Conservation (phyloP, 169 alveolate genomes). For the Plasmodium sp. region DNA sequence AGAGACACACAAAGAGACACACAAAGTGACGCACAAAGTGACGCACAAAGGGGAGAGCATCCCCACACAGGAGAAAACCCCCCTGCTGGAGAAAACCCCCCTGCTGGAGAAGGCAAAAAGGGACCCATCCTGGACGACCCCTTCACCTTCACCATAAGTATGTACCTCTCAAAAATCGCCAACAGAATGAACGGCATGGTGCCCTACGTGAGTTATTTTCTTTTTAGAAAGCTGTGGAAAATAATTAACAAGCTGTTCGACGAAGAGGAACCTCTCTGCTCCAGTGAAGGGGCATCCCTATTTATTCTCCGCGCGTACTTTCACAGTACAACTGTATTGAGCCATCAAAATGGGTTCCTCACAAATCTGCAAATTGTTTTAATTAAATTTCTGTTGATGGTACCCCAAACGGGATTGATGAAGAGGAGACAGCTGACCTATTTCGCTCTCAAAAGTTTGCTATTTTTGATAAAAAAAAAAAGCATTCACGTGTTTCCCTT, state of each 20-base stretch:
- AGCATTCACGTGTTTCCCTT: not conserved
- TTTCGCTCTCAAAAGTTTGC: slow-evolving; percentile 25
- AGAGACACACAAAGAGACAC: not conserved
- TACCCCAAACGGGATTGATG: slow-evolving; percentile 15
- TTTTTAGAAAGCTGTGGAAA: slow-evolving; percentile 22
- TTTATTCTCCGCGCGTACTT: slow-evolving; percentile 1
- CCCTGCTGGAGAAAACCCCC: too few species aligned
- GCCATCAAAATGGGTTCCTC: slow-evolving; percentile 2
- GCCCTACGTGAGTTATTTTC: slow-evolving; percentile 49
- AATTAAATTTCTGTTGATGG: slow-evolving; percentile 13
- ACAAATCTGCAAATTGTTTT: slow-evolving; percentile 19
- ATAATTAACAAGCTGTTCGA: not conserved
- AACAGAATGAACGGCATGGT: slow-evolving; percentile 1
- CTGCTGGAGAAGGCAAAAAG: not conserved
- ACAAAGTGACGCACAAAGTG: not conserved
- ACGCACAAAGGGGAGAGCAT: not conserved
- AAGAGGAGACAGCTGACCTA: slow-evolving; percentile 1
- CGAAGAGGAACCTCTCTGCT: not conserved
- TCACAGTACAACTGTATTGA: slow-evolving; percentile 24
- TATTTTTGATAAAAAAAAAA: slow-evolving; percentile 40
- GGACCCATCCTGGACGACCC: not conserved
- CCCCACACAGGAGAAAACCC: too few species aligned
- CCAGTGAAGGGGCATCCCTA: not conserved
- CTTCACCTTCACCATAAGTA: not conserved
- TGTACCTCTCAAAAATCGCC: slow-evolving; percentile 24